Evolutionary conservation across 495 filamentous ascomycete species (phyloP).

Genomic region (Bathelium albidoporum): DNA sequence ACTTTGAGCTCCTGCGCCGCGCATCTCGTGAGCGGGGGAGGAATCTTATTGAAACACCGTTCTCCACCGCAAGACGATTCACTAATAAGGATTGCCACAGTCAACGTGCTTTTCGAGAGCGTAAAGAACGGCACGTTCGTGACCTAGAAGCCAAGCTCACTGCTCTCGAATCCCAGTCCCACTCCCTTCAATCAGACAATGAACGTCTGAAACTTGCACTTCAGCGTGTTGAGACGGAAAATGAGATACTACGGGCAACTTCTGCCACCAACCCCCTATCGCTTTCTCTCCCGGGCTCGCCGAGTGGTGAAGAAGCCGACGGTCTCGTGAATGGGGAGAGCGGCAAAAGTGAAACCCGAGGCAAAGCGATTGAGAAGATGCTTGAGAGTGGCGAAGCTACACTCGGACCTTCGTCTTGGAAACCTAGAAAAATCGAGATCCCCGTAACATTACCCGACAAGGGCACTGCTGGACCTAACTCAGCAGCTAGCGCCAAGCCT

Average conservation of each 20-base stretch:
- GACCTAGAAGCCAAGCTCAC: constrained; percentile 83
- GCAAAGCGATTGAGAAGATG: constrained; percentile 4
- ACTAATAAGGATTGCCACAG: constrained; percentile 35
- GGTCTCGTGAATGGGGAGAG: constrained; percentile 7
- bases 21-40: no score
- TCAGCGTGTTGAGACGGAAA: constrained; percentile 72
- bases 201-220: constrained; percentile 75
- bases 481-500: background rate
- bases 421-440: background rate
- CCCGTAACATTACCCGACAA: background rate
- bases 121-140: constrained; percentile 88
- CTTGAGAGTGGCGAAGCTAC: background rate
- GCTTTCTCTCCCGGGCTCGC: constrained; percentile 10
- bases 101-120: constrained; percentile 92
- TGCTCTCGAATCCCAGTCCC: constrained; percentile 51
- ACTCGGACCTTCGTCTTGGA: background rate
- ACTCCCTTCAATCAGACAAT: constrained; percentile 56
- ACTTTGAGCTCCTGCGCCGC: background rate
- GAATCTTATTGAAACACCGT: background rate
- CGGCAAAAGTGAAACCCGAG: background rate
- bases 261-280: constrained; percentile 15
- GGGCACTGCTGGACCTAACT: background rate
- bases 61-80: background rate
- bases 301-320: constrained; percentile 1
- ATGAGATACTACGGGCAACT: constrained; percentile 77